These are phyloP conservation scores for Auricularia sp. DNA, from an alignment of 768 basidiomycete genomes.

Conservation along the genomic window DNA sequence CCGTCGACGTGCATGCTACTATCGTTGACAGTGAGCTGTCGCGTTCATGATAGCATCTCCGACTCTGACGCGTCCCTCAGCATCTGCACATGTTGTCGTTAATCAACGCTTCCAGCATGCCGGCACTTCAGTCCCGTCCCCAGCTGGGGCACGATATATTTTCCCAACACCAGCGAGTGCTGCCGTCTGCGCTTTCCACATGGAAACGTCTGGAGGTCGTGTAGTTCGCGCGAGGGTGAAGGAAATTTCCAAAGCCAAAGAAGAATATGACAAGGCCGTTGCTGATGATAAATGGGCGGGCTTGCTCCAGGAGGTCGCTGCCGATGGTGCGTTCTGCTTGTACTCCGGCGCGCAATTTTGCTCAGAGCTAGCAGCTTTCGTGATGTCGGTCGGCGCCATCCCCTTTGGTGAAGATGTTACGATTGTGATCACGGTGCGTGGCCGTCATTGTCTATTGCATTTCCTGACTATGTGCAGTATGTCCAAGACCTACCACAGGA, in stretches of 20 bases:
- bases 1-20: neutral
- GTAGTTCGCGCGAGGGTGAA: slow-evolving; percentile 36
- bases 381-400: neutral
- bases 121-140: neutral
- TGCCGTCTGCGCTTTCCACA: slow-evolving; percentile 45
- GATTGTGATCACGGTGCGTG: neutral
- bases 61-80: neutral
- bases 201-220: slow-evolving; percentile 35
- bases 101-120: neutral
- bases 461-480: slow-evolving; percentile 25
- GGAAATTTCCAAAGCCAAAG: slow-evolving; percentile 35
- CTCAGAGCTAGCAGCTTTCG: neutral
- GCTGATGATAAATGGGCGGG: slow-evolving; percentile 32
- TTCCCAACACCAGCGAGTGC: slow-evolving; percentile 50
- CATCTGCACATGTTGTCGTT: neutral
- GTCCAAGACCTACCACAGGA: slow-evolving; percentile 46
- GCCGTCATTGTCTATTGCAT: neutral
- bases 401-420: neutral
- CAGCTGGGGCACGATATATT: slow-evolving; percentile 24
- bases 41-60: neutral
- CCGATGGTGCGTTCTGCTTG: neutral
- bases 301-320: slow-evolving; percentile 29
- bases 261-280: slow-evolving; percentile 33
- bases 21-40: neutral
- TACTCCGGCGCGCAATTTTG: neutral